phyloP scores from a whole-genome alignment of 2,329 filamentous ascomycete genomes.

The Alternaria consortialis region DNA sequence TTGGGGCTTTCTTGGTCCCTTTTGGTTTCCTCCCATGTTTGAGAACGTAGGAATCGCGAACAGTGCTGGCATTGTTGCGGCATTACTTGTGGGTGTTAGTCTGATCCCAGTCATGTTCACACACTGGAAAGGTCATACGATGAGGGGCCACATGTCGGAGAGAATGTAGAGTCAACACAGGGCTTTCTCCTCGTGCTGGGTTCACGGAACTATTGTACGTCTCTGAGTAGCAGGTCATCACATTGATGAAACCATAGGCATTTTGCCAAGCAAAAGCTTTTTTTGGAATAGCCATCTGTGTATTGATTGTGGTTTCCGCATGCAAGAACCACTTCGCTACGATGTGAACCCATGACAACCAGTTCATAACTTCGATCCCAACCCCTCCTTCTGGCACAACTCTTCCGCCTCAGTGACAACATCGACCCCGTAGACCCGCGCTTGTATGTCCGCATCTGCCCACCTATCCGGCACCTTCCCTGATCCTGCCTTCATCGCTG shows the following conservation, averaged over 20 bases:
- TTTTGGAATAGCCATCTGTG: not conserved
- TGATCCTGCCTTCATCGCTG: conserved; percentile 54
- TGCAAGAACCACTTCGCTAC: not conserved
- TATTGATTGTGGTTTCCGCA: not conserved
- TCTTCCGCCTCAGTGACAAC: conserved; percentile 56
- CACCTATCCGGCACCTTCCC: conserved; percentile 61
- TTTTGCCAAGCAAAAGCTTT: not conserved
- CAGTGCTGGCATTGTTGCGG: conserved; percentile 51
- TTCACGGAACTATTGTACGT: not conserved
- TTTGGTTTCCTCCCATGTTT: conserved; percentile 55
- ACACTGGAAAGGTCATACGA: conserved; percentile 35
- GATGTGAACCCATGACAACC: not conserved
- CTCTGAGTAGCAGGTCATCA: not conserved
- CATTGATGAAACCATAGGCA: not conserved
- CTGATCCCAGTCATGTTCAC: conserved; percentile 35
- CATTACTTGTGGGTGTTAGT: conserved; percentile 39
- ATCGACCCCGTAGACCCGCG: conserved; percentile 59
- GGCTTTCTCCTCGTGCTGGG: not conserved
- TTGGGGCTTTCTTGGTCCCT: conserved; percentile 54
- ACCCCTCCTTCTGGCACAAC: conserved; percentile 50
- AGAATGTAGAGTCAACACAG: conserved; percentile 18
- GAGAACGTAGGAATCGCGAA: conserved; percentile 46
- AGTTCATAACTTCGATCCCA: conserved; percentile 36
- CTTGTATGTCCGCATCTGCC: conserved; percentile 62
- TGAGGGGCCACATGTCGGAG: conserved; percentile 32